phyloP scores from a whole-genome alignment of 768 basidiomycete species.

The Tulasnella sp. region DNA sequence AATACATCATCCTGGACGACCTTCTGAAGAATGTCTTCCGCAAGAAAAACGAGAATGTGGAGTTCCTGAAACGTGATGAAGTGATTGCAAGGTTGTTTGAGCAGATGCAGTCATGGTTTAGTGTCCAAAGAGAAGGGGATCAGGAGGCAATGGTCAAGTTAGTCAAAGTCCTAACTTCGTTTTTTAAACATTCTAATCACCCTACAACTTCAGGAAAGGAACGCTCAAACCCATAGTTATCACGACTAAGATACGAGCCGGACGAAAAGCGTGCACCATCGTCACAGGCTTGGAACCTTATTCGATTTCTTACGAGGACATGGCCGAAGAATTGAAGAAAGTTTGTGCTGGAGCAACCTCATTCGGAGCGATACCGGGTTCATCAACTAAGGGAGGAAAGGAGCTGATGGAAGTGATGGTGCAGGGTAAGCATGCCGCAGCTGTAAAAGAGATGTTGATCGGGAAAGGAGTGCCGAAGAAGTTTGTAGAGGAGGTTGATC shows the following conservation, averaged over 20 bases:
- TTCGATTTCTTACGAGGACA: slow-evolving; percentile 49
- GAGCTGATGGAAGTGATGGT: slow-evolving; percentile 57
- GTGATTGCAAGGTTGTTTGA: slow-evolving; percentile 38
- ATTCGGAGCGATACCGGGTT: slow-evolving; percentile 45
- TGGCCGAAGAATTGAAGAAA: slow-evolving; percentile 67
- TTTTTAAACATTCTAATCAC: slow-evolving; percentile 21
- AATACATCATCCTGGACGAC: slow-evolving; percentile 55
- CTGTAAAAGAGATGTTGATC: slow-evolving; percentile 52
- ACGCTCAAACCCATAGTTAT: slow-evolving; percentile 55
- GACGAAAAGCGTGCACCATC: slow-evolving; percentile 60
- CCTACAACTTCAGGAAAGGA: slow-evolving; percentile 49
- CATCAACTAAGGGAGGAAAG: slow-evolving; percentile 44
- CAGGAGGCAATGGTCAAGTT: slow-evolving; percentile 7
- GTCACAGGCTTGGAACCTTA: slow-evolving; percentile 74
- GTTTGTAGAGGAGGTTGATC: slow-evolving; percentile 54
- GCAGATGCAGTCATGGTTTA: slow-evolving; percentile 67
- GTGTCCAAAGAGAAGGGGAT: slow-evolving; percentile 22
- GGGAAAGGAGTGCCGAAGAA: slow-evolving; percentile 64
- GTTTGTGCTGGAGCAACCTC: slow-evolving; percentile 69
- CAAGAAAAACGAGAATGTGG: slow-evolving; percentile 26
- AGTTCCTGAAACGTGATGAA: slow-evolving; percentile 39
- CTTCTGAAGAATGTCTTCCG: slow-evolving; percentile 16
- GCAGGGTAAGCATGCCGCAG: slow-evolving; percentile 67
- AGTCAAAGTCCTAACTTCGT: not conserved
- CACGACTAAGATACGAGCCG: slow-evolving; percentile 58